Conservation (phyloP, 495 filamentous ascomycete genomes). For the Melanomma pulvis-pyrius region DNA sequence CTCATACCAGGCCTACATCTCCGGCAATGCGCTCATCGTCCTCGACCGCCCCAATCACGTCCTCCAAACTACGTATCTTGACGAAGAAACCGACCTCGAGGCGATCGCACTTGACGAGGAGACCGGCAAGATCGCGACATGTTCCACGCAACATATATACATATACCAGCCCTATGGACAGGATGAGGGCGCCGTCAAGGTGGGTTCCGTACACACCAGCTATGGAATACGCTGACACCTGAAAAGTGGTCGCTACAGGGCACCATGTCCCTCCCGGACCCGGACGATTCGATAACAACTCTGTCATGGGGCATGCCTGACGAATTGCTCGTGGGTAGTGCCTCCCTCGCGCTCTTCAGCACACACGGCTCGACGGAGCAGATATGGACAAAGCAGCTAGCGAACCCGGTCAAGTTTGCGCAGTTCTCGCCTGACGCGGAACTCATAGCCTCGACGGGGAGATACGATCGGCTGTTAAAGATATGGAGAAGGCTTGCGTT, state of each 20-base stretch:
- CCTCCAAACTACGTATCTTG: conserved; percentile 88
- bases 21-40: conserved; percentile 82
- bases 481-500: conserved; percentile 91
- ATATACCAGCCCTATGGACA: conserved; percentile 79
- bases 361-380: conserved; percentile 52
- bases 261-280: conserved; percentile 46
- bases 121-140: conserved; percentile 83
- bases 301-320: conserved; percentile 85
- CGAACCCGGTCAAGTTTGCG: conserved; percentile 74
- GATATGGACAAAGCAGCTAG: conserved; percentile 75
- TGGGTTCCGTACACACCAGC: conserved; percentile 39
- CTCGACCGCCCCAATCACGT: conserved; percentile 73
- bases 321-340: conserved; percentile 78
- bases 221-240: conserved; percentile 7
- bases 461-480: conserved; percentile 82
- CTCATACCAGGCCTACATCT: conserved; percentile 75
- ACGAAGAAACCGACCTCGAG: conserved; percentile 70
- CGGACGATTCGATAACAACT: conserved; percentile 55
- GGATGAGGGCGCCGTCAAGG: conserved; percentile 69
- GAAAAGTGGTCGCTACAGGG: conserved; percentile 58
- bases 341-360: conserved; percentile 70
- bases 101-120: conserved; percentile 76
- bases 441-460: conserved; percentile 79
- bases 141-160: conserved; percentile 64
- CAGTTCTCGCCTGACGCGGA: conserved; percentile 82